Percentiles rank a stretch among this genome's conserved stretches.
Conservation (phyloP, 306 rosid species). For the Quercus berberidifolia region DNA sequence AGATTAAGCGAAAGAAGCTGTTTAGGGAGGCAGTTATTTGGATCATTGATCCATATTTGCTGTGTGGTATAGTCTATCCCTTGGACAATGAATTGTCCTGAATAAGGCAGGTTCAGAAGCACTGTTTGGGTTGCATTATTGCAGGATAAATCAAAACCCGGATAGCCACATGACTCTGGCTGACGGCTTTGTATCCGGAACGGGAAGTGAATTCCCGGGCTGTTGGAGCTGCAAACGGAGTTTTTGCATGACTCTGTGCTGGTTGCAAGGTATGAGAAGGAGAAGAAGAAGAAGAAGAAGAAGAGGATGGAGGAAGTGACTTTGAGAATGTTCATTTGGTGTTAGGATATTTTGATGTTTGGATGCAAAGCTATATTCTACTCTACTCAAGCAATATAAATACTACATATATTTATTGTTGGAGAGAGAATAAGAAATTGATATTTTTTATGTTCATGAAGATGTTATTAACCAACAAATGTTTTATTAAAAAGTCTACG, state of each 20-base stretch:
- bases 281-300: conserved; percentile 18
- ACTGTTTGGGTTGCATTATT: conserved; percentile 27
- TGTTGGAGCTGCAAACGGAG: conserved; percentile 24
- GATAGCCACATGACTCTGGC: conserved; percentile 45
- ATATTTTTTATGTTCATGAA: too few relatives aligned
- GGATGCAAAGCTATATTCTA: background rate
- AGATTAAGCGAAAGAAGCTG: conserved; percentile 51
- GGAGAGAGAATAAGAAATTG: too few relatives aligned
- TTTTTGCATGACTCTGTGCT: conserved; percentile 38
- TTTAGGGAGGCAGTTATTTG: conserved; percentile 57
- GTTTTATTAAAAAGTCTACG: too few relatives aligned
- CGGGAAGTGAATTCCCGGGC: conserved; percentile 53
- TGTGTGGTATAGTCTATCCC: conserved; percentile 55
- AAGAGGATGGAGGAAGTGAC: conserved; percentile 10
- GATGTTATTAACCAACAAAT: too few relatives aligned
- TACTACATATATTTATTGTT: too few relatives aligned
- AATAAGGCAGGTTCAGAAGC: conserved; percentile 42
- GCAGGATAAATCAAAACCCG: conserved; percentile 56
- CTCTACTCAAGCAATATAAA: background rate
- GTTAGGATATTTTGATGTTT: background rate
- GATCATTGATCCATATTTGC: conserved; percentile 66
- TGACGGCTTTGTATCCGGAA: conserved; percentile 36
- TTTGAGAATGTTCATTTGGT: conserved; percentile 32
- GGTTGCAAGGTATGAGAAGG: conserved; percentile 12
- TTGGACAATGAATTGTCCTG: conserved; percentile 41